A percentile compares a stretch with the other conserved stretches of the same genome.
Conservation (phyloP, 768 basidiomycete species). For the Trametes elegans region DNA sequence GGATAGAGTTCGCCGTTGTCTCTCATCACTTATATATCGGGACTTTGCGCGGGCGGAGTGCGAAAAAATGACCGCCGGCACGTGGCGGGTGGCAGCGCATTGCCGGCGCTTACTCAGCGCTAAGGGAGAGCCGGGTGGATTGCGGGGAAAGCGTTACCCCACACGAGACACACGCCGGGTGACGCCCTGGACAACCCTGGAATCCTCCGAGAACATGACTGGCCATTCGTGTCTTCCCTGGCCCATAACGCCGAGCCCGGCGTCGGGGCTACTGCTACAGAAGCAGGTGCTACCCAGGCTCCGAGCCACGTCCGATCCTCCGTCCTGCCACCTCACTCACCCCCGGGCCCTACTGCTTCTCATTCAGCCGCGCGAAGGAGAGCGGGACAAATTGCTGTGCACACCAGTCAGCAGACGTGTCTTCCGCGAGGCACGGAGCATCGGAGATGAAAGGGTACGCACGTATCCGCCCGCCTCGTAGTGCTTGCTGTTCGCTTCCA, state of each 20-base stretch:
- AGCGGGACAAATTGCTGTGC: conserved; percentile 47
- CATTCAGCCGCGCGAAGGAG: conserved; percentile 44
- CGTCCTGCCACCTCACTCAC: conserved; percentile 19
- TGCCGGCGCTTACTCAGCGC: conserved; percentile 12
- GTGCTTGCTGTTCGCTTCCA: conserved; percentile 97
- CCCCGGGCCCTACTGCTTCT: conserved; percentile 33
- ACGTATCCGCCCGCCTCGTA: conserved; percentile 89
- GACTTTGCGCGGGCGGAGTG: conserved; percentile 17
- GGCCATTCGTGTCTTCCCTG: neutral
- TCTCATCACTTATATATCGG: conserved; percentile 27
- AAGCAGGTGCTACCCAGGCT: conserved; percentile 1
- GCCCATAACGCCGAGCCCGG: conserved; percentile 7
- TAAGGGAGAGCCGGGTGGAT: neutral
- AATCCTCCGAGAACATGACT: conserved; percentile 9
- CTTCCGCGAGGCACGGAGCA: conserved; percentile 26
- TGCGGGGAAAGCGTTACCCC: conserved; percentile 20
- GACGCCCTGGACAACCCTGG: conserved; percentile 3
- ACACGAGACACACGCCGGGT: conserved; percentile 4
- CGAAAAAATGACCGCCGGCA: conserved; percentile 26
- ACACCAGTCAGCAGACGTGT: conserved; percentile 28
- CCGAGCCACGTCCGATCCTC: conserved; percentile 10
- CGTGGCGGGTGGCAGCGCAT: conserved; percentile 18
- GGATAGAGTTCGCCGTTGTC: conserved; percentile 30
- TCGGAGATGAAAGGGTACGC: conserved; percentile 36
- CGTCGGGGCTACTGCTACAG: conserved; percentile 18